Base-by-base conservation (phyloP, 2,329 filamentous ascomycete genomes). In the Ophiostoma montium region DNA sequence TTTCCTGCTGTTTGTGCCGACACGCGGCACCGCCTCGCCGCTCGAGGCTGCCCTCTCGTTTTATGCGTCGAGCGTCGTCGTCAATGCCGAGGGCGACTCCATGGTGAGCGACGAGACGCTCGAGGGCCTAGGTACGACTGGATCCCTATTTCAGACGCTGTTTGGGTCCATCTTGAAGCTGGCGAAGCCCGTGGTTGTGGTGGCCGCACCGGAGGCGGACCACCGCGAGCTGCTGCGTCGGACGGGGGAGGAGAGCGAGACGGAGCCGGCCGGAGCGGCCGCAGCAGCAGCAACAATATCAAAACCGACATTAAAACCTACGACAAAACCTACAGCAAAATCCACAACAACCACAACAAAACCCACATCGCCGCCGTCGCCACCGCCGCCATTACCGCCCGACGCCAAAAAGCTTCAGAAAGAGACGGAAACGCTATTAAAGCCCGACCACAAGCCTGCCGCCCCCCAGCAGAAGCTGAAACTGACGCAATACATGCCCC, bases 1-100 rank as follows among this genome's bases (percentile, higher is more conserved):
- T 66, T 98, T 96, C 65, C 75, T 96, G 23, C 78, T 96, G 41
- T 96, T 96, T 66, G 84, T 96, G 69, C 80, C 80, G 18, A 69
- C 69, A 72, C 61, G 68, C 52, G 74, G 81, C 55, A 71, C 79
- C 56, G 74, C 75, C 50, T 79, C 84, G 21, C 82, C 84, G 55
- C 75, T 98, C 41, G 80, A 82, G 61, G 81, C 86, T 48, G 84
- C 95, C 49, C 72, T 95, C 58, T 89, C 86, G 47, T 96, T 94
- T 67, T 98, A 95, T 66, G 82, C 85, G 51, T 84, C 87, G 45
- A 86, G 90, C 57, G 81, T 94, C 62, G 88, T 85, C 65, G 74
- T 98, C 63, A 95, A 86, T 60, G 74, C 87, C 53, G 92, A 98
- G 73, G 92, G 92, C 65, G 92, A 96, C 70, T 92, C 92, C 57